Evolutionary conservation across 2,329 filamentous ascomycete species (phyloP).

Genomic region (Colletotrichum filicis): DNA sequence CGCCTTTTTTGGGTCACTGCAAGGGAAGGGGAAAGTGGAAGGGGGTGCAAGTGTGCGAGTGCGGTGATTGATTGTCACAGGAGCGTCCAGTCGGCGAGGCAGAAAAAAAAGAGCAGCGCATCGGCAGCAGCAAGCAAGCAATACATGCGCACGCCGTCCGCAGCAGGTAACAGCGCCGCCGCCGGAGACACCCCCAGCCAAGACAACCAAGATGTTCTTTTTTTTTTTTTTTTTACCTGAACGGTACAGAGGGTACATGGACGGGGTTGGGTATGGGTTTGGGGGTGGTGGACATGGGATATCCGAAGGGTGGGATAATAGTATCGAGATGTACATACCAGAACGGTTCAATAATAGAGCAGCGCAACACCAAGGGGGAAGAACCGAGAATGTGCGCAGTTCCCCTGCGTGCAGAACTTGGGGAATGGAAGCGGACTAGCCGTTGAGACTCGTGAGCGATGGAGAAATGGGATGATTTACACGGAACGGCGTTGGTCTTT

Average conservation of each 20-base stretch:
- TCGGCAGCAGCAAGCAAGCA: conserved; percentile 1
- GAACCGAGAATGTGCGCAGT: conserved; percentile 14
- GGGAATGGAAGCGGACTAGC: conserved; percentile 19
- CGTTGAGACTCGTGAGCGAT: not conserved
- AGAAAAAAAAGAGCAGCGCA: not conserved
- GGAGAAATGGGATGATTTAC: conserved; percentile 26
- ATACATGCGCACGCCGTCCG: not conserved
- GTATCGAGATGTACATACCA: conserved; percentile 34
- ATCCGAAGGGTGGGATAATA: conserved; percentile 5
- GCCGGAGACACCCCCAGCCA: not conserved
- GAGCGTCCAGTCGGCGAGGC: not conserved
- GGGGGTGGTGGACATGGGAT: not conserved
- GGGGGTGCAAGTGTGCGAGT: conserved; percentile 19
- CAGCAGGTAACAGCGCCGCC: not conserved
- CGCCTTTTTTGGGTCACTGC: conserved; percentile 32
- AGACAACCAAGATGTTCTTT: not conserved
- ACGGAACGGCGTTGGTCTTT: conserved; percentile 14
- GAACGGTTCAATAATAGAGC: not conserved
- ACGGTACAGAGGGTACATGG: not conserved
- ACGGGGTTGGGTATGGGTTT: not conserved
- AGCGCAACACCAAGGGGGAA: not conserved
- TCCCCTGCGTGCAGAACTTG: conserved; percentile 10
- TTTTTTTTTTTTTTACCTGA: not conserved
- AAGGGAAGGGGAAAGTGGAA: conserved; percentile 34
- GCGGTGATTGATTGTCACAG: conserved; percentile 30